Percentiles rank a stretch among this genome's conserved stretches.
Evolutionary conservation across 2,329 filamentous ascomycete genomes (phyloP).

Genomic region (Alternaria atra): DNA sequence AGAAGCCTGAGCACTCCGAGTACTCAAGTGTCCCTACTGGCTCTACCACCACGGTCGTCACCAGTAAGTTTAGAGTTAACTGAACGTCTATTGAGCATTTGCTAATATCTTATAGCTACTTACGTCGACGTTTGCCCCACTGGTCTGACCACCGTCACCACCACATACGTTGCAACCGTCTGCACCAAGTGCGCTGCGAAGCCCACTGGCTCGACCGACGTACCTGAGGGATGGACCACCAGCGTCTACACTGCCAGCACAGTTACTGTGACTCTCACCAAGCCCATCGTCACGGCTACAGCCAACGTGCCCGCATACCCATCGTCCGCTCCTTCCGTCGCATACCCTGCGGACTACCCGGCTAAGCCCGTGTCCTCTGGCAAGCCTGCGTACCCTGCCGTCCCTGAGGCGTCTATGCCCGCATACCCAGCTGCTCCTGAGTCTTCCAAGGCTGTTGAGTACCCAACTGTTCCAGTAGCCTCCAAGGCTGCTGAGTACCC

Average conservation of each 20-base stretch:
- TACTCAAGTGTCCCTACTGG: constrained; percentile 21
- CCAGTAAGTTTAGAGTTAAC: constrained; percentile 22
- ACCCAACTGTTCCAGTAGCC: constrained; percentile 1
- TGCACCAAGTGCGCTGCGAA: constrained; percentile 30
- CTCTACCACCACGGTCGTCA: constrained; percentile 29
- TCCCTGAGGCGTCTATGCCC: constrained; percentile 15
- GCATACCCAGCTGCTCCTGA: constrained; percentile 1
- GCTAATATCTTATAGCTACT: constrained; percentile 22
- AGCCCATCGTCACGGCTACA: constrained; percentile 35
- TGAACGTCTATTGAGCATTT: background rate
- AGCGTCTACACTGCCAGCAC: constrained; percentile 42
- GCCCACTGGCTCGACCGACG: constrained; percentile 27
- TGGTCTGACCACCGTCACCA: constrained; percentile 45
- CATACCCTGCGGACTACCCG: constrained; percentile 18
- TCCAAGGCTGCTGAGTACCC: constrained; percentile 12
- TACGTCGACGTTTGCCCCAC: constrained; percentile 51
- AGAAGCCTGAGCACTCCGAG: constrained; percentile 23
- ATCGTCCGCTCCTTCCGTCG: constrained; percentile 13
- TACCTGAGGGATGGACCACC: constrained; percentile 45
- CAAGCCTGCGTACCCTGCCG: constrained; percentile 7
- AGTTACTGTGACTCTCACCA: constrained; percentile 45
- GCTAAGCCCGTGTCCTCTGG: constrained; percentile 18
- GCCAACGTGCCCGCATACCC: constrained; percentile 28
- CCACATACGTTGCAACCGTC: constrained; percentile 42
- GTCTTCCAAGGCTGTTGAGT: constrained; percentile 8